Percentiles rank a stretch among this genome's conserved stretches.
Conservation (phyloP, 129 eudicot genomes). For the Scalesia atractyloides region DNA sequence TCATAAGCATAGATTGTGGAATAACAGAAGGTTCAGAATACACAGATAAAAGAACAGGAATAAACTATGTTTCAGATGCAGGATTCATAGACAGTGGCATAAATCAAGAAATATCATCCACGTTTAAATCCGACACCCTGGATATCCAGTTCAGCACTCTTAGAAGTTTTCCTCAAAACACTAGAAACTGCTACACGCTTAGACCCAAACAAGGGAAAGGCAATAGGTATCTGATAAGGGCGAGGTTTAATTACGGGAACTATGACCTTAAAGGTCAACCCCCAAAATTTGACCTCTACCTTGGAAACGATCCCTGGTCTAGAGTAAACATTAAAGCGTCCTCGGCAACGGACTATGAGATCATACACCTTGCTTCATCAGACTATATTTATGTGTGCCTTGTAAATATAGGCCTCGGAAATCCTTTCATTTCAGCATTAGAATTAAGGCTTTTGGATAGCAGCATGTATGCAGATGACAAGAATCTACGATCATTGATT, state of each 20-base stretch:
- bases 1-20: constrained; percentile 61
- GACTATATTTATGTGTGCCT: constrained; percentile 47
- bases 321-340: constrained; percentile 20
- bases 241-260: constrained; percentile 50
- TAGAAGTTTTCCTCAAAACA: constrained; percentile 53
- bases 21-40: constrained; percentile 29
- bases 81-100: constrained; percentile 35
- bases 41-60: constrained; percentile 14
- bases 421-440: constrained; percentile 48
- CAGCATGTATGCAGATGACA: constrained; percentile 4
- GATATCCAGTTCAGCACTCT: constrained; percentile 27
- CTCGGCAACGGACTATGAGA: constrained; percentile 21
- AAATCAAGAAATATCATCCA: constrained; percentile 16
- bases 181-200: constrained; percentile 51
- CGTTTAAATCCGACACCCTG: neutral
- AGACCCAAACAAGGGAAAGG: constrained; percentile 40
- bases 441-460: constrained; percentile 42
- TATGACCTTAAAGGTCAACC: constrained; percentile 34
- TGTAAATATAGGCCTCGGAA: constrained; percentile 36
- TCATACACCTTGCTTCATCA: constrained; percentile 39
- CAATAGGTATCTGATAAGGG: constrained; percentile 35
- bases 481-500: constrained; percentile 12
- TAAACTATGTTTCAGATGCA: constrained; percentile 38
- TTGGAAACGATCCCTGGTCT: constrained; percentile 49
- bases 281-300: constrained; percentile 47